Base-by-base conservation (phyloP, 768 basidiomycete genomes). In the Leccinum aurantiacum region DNA sequence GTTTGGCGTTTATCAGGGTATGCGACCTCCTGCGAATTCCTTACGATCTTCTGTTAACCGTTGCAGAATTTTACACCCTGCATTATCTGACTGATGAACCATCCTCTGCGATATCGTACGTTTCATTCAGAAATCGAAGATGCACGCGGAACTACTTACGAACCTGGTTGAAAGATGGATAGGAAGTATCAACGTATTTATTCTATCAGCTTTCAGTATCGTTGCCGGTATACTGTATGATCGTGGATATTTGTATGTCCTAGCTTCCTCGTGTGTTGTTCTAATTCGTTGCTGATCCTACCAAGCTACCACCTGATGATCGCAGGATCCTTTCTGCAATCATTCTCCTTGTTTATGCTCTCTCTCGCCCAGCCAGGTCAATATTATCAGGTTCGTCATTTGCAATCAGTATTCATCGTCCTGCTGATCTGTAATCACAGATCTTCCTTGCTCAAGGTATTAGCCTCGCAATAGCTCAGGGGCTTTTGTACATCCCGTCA, bases 371-470 rank as follows among this genome's bases (percentile, higher is more conserved):
- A 53, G 27, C 31, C 31, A 53, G 52, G 33, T 37, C 52, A 75
- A 27, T 79, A 73, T 62, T 81, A 78, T 59, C 79, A 79, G 68
- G 77, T 78, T 19, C 10, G 64, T 59, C 73, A 3, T 25, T 9
- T 10, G 8, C 11, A 24, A 19, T 6, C 47, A 11, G 10, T 33
- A 22, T 38, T 4, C 24, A 9, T 41, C n/a, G n/a, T 31, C 35
- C 27, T 46, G 11, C 56, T 17, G 15, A 41, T 17, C 8, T 53
- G 7, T 9, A 46, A 33, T 15, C 2, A 27, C 51, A 81, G 79
- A 72, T 85, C 9, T 80, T 84, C 62, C 72, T 84, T 13, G 68
- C 75, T 0, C 80, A 82, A 68, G 84, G 83, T 0, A 46, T 84
- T 3, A 76, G 76, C 0, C 63, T 76, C 11, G 82, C 82, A 4